Evolutionary conservation across 495 filamentous ascomycete species (phyloP).

Genomic region (Aspergillus baeticus): DNA sequence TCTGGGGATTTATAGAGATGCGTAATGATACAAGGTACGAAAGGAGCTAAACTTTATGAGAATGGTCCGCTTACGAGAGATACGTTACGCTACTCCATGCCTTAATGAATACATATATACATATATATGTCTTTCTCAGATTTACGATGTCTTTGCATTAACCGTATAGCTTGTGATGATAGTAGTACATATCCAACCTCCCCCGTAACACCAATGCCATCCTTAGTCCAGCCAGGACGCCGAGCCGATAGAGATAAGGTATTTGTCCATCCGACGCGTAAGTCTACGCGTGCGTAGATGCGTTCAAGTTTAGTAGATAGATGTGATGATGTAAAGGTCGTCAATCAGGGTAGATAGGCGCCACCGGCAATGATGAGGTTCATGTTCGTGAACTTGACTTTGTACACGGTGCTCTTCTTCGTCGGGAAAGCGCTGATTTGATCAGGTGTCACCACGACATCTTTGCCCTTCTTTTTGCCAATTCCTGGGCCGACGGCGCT

Average conservation of each 20-base stretch:
- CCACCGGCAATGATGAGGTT: conserved; percentile 88
- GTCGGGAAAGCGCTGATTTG: conserved; percentile 92
- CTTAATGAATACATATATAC: background rate
- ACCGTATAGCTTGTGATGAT: background rate
- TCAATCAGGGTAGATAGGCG: conserved; percentile 66
- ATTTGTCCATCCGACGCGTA: no score
- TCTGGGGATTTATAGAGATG: background rate
- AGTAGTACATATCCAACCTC: conserved; percentile 8
- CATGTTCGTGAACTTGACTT: conserved; percentile 89
- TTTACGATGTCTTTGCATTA: background rate
- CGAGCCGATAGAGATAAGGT: no score
- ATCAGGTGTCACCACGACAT: conserved; percentile 84
- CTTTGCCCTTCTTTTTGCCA: conserved; percentile 83
- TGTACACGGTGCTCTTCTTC: conserved; percentile 93
- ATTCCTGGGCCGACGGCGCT: conserved; percentile 45
- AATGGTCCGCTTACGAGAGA: background rate
- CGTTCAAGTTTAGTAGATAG: no score
- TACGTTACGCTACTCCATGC: background rate
- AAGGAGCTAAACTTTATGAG: background rate
- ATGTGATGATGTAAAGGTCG: no score
- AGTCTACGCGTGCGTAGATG: no score
- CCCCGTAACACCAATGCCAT: conserved; percentile 1
- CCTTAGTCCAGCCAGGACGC: conserved; percentile 13
- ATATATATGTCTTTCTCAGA: background rate
- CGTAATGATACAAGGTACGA: background rate